Conservation (phyloP, 2,329 filamentous ascomycete species). For the Furcasterigmium furcatum region DNA sequence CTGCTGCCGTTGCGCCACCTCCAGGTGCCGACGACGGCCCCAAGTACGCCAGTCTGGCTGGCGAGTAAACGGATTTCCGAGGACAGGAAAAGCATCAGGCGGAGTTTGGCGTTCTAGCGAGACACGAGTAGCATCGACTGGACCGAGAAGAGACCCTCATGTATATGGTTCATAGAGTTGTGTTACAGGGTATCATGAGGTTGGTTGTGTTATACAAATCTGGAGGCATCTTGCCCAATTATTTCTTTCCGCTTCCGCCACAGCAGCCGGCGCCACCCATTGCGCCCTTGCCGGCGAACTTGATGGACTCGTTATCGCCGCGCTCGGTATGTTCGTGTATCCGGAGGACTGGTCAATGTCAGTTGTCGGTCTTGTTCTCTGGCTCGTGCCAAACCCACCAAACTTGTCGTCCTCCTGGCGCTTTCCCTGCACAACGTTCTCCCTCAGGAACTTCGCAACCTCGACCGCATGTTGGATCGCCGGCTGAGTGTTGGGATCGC, state of each 20-base stretch:
- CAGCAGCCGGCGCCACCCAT: constrained; percentile 26
- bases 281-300: constrained; percentile 47
- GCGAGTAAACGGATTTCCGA: constrained; percentile 54
- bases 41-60: constrained; percentile 81
- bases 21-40: constrained; percentile 68
- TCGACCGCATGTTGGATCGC: constrained; percentile 78
- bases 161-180: background rate
- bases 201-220: constrained; percentile 8
- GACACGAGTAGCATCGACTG: constrained; percentile 6
- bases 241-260: constrained; percentile 7
- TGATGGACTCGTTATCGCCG: constrained; percentile 90
- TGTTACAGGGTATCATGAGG: constrained; percentile 11
- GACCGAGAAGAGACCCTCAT: background rate
- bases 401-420: constrained; percentile 49
- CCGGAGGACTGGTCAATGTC: constrained; percentile 58
- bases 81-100: background rate
- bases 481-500: constrained; percentile 55
- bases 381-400: constrained; percentile 47
- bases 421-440: constrained; percentile 86
- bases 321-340: constrained; percentile 92
- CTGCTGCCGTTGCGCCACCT: constrained; percentile 64
- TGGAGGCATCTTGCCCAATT: constrained; percentile 3
- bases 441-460: constrained; percentile 72
- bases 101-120: constrained; percentile 2
- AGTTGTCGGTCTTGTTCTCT: too few species aligned